A percentile compares a stretch with the other conserved stretches of the same genome.
Evolutionary conservation across 257 asterid species (phyloP).

Genomic region (Asclepias syriaca): DNA sequence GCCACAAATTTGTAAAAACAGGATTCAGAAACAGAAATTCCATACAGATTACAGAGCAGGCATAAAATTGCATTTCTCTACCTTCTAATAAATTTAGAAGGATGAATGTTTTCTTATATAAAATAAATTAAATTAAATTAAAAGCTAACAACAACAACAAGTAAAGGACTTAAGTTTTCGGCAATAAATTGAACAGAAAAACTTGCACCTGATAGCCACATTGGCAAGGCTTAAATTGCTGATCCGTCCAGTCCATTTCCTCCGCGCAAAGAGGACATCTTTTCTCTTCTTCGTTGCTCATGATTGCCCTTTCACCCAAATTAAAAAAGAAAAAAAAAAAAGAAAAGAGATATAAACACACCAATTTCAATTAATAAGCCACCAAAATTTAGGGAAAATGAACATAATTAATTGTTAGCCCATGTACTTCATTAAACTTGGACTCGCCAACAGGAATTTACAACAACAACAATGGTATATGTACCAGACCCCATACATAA

Average conservation of each 20-base stretch:
- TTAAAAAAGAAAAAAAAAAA: constrained; percentile 7
- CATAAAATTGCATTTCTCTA: neutral
- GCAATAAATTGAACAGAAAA: constrained; percentile 1
- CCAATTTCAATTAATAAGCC: neutral
- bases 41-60: neutral
- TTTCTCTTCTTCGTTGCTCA: constrained; percentile 91
- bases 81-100: neutral
- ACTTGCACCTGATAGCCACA: constrained; percentile 82
- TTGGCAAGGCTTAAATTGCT: constrained; percentile 87
- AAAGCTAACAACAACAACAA: no score
- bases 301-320: constrained; percentile 44
- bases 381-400: neutral
- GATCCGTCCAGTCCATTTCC: constrained; percentile 99
- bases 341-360: neutral
- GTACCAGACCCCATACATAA: no score
- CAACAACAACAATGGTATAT: constrained; percentile 2
- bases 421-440: constrained; percentile 15
- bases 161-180: neutral
- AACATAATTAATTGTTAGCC: neutral
- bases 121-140: neutral
- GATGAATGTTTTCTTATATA: neutral
- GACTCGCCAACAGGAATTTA: constrained; percentile 20
- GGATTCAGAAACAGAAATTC: neutral
- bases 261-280: constrained; percentile 97
- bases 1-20: neutral